Evolutionary conservation across 169 alveolate species (phyloP).

Genomic region (Eimeria falciformis): DNA sequence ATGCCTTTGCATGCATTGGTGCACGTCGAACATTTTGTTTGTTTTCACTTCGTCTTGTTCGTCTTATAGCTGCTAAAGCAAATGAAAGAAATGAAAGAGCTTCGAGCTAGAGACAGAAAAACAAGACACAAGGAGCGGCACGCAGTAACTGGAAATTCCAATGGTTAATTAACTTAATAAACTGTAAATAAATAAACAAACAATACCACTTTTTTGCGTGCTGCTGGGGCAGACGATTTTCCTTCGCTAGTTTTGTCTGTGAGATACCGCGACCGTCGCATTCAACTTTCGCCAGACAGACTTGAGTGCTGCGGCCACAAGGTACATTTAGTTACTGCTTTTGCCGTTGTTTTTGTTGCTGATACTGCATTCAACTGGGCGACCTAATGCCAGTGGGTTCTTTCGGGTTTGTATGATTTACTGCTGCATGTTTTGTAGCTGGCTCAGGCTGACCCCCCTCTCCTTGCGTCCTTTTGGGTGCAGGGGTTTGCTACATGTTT

Average conservation of each 20-base stretch:
- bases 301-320: conserved; percentile 64
- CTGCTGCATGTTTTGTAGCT: background rate
- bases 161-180: too few species aligned
- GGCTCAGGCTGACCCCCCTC: too few species aligned
- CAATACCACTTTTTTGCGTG: background rate
- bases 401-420: background rate
- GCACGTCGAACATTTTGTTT: background rate
- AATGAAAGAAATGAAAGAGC: background rate
- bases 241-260: conserved; percentile 64
- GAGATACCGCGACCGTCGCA: conserved; percentile 57
- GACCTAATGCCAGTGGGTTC: too few species aligned
- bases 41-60: background rate
- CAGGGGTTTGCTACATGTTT: background rate
- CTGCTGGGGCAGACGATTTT: conserved; percentile 57
- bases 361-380: background rate
- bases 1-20: too few species aligned
- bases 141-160: too few species aligned
- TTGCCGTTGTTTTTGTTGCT: background rate
- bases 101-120: too few species aligned
- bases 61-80: too few species aligned
- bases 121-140: too few species aligned
- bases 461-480: background rate
- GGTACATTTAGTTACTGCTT: background rate
- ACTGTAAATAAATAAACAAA: background rate
- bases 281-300: conserved; percentile 51